Evolutionary conservation across 2,329 filamentous ascomycete species (phyloP), one percentile per base, ranked within the genome.

Genomic region (Penicillium corylophilum): DNA sequence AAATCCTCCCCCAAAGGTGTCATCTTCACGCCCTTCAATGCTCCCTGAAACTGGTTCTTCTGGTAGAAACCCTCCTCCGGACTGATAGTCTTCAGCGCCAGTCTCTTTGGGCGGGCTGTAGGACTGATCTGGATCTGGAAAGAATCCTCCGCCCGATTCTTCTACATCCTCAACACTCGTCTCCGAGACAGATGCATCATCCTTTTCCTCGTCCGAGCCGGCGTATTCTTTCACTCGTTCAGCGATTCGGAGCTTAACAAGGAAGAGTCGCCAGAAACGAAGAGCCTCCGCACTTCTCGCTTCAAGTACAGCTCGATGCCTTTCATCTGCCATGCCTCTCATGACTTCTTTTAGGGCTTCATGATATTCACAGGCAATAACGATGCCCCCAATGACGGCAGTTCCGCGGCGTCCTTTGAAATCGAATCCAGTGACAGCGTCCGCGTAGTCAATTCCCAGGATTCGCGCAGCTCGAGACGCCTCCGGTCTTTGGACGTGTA

Each of bases 351-450:
- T 74, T 0, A 96, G 79, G 0, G 88, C 91, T 49, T 92, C 89
- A 7, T 77, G 79, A 54, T 85, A 83, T 67, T 93, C 87, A 15
- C 73, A 68, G 0, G 91, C 87, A 1, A 95, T 84, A 0, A 99
- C 84, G 1, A 87, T 82, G 2, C 94, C 94, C 33, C 83, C 81
- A 2, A 94, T 74, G 2, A 96, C 81, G 1, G 94, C 91, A 2
- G 90, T 96, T 15, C 93, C 93, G 50, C 90, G 86, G 2, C 90
- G 83, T 1, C 91, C 91, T 65, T 84, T 86, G 74, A 97, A 99
- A 33, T 87, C 80, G 64, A 97, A 99, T 0, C 93, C 93, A 0
- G 87, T 94, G 5, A 99, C 83, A 0, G 94, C 94, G 28, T 93
- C 90, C 2, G 90, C 90, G 68, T 88, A 95, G 71, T 97, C 91